A percentile compares a stretch with the other conserved stretches of the same genome.
Conservation (phyloP, 345 rosid genomes). For the Populus pruinosa region DNA sequence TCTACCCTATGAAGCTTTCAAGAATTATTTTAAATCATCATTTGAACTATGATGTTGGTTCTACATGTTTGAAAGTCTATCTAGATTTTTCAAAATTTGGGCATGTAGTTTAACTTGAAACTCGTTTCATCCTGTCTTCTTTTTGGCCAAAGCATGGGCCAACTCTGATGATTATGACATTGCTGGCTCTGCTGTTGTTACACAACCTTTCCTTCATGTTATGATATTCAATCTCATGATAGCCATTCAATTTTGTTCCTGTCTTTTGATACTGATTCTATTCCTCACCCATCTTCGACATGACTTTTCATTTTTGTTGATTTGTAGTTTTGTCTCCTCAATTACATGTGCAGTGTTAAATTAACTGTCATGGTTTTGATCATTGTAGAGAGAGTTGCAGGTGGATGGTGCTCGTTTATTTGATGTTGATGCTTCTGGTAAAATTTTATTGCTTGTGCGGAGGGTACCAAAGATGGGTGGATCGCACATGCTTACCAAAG, state of each 20-base stretch:
- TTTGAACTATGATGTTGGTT: no score
- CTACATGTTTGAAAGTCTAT: no score
- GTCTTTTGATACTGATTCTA: background rate
- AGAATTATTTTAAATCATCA: no score
- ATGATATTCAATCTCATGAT: no score
- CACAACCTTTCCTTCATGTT: background rate
- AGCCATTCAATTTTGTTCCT: background rate
- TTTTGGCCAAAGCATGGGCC: background rate
- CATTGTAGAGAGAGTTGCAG: conserved; percentile 42
- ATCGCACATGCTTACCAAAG: conserved; percentile 62
- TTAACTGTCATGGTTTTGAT: background rate
- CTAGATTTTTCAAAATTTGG: no score
- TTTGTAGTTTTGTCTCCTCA: background rate
- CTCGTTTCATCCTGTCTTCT: no score
- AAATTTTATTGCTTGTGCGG: conserved; percentile 54
- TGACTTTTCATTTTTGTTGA: background rate
- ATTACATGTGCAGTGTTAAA: background rate
- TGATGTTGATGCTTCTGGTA: conserved; percentile 54
- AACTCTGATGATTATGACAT: background rate
- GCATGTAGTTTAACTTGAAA: no score
- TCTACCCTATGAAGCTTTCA: no score
- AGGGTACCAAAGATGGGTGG: conserved; percentile 59
- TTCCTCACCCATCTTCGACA: background rate
- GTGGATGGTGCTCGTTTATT: conserved; percentile 80
- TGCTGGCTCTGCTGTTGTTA: background rate